A percentile compares a stretch with the other conserved stretches of the same genome.
Conservation (phyloP, 192 early-diverging fungal species). For the Dissophora globulifera region DNA sequence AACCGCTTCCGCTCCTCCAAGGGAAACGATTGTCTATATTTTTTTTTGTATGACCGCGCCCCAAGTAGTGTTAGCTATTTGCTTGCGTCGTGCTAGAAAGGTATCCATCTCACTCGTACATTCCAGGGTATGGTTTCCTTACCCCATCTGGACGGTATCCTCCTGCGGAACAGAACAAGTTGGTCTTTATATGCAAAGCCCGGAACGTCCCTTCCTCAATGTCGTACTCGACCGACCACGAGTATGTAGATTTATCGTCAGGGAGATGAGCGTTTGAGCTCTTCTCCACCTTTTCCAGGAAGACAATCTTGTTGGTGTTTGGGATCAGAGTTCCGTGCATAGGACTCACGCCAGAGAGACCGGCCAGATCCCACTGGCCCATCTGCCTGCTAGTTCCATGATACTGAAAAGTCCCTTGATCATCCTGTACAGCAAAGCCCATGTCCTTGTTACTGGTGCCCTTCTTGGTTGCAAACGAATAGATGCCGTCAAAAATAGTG, state of each 20-base stretch:
- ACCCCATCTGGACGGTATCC: conserved; percentile 61
- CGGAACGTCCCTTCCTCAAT: conserved; percentile 52
- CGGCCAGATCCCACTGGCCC: conserved; percentile 51
- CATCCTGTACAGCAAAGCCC: too few relatives aligned
- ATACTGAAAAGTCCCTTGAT: too few relatives aligned
- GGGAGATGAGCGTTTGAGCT: conserved; percentile 10
- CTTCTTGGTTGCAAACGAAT: conserved; percentile 23
- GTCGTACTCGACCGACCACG: conserved; percentile 59
- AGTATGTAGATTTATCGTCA: conserved; percentile 16
- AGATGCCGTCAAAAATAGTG: conserved; percentile 11
- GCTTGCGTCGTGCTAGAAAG: too few relatives aligned
- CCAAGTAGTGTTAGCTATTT: too few relatives aligned
- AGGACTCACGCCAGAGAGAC: conserved; percentile 42
- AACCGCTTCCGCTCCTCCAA: conserved; percentile 57
- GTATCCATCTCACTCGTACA: too few relatives aligned
- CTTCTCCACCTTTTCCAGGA: conserved; percentile 46
- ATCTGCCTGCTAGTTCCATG: conserved; percentile 24
- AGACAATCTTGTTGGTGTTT: conserved; percentile 51
- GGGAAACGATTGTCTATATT: conserved; percentile 54
- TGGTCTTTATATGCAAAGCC: conserved; percentile 52
- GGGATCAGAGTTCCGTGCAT: conserved; percentile 50
- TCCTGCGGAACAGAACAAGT: conserved; percentile 63
- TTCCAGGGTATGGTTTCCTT: conserved; percentile 2
- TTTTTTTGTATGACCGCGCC: too few relatives aligned
- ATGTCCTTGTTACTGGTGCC: neutral